phyloP scores from a whole-genome alignment of 768 basidiomycete genomes.

The Clitopilus passeckerianus region DNA sequence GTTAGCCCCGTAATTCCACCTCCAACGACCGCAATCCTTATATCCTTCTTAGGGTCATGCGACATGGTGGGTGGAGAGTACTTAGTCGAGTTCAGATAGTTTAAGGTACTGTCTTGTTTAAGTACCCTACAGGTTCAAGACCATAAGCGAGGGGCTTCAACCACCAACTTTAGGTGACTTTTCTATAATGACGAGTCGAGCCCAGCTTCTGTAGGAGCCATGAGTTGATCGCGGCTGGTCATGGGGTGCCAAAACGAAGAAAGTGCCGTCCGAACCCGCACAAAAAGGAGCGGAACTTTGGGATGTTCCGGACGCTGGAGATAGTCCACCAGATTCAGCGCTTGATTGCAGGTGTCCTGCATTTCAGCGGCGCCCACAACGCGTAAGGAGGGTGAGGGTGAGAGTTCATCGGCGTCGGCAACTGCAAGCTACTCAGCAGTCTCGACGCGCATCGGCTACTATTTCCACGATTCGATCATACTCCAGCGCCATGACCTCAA shows the following conservation, averaged over 20 bases:
- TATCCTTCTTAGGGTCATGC: constrained; percentile 21
- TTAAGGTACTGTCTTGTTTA: background rate
- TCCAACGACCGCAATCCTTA: constrained; percentile 48
- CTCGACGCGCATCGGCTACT: background rate
- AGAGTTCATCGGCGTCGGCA: too few species aligned
- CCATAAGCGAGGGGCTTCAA: too few species aligned
- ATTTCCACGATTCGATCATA: background rate
- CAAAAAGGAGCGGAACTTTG: background rate
- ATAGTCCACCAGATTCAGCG: too few species aligned
- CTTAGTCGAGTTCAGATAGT: background rate
- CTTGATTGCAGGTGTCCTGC: too few species aligned
- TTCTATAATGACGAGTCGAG: too few species aligned
- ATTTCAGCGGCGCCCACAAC: too few species aligned
- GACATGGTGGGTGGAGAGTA: background rate
- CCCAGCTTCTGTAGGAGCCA: background rate
- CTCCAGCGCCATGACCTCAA: constrained; percentile 16
- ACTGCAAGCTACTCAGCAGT: too few species aligned
- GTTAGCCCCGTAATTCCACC: constrained; percentile 52
- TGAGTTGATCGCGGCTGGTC: background rate
- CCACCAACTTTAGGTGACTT: too few species aligned
- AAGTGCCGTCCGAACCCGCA: too few species aligned
- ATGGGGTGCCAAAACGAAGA: background rate
- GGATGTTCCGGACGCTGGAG: background rate
- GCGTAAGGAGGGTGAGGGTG: too few species aligned
- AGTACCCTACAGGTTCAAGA: too few species aligned